Conservation (phyloP, 805 yeast species). For the Middelhovenomyces tepae region DNA sequence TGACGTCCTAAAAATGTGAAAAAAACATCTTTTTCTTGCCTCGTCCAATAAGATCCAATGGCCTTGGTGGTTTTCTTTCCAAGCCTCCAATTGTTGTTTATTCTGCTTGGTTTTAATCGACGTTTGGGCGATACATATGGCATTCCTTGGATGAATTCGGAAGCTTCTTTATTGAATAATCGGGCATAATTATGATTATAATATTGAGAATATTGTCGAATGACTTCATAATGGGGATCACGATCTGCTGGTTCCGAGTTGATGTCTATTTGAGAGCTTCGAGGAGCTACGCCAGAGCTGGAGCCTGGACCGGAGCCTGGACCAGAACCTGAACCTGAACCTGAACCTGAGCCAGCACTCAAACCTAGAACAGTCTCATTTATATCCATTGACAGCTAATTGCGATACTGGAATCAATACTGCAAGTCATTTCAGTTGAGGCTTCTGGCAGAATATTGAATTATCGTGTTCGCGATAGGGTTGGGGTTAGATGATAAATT, state of each 20-base stretch:
- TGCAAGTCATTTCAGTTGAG: no score
- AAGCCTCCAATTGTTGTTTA: no score
- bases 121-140: background rate
- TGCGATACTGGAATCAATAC: slow-evolving; percentile 5
- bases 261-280: no score
- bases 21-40: slow-evolving; percentile 18
- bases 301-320: slow-evolving; percentile 1
- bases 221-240: no score
- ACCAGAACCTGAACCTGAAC: slow-evolving; percentile 1
- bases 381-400: slow-evolving; percentile 5
- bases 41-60: slow-evolving; percentile 14
- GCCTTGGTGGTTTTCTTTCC: background rate
- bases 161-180: slow-evolving; percentile 9
- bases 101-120: background rate
- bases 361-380: background rate
- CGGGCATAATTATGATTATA: slow-evolving; percentile 9
- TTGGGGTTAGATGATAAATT: no score
- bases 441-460: no score
- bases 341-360: slow-evolving; percentile 1
- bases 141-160: slow-evolving; percentile 9
- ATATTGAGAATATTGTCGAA: no score
- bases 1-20: slow-evolving; percentile 17
- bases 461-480: no score
- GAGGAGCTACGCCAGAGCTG: no score
- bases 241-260: no score